phyloP scores from a whole-genome alignment of 2,329 filamentous ascomycete genomes.

The Teratosphaeria pseudoeucalypti region DNA sequence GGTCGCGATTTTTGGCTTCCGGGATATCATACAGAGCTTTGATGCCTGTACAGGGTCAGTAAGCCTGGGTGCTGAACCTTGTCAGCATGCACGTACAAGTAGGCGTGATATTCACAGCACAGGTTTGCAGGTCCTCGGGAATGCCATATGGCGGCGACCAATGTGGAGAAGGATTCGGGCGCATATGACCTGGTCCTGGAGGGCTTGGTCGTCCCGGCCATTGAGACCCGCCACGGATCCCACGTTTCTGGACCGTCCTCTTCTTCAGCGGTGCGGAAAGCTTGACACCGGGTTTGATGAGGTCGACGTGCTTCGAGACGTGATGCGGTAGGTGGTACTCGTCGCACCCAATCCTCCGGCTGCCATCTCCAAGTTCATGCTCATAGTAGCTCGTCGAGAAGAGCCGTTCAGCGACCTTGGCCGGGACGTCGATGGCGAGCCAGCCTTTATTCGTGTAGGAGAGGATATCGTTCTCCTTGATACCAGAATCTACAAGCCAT shows the following conservation, averaged over 20 bases:
- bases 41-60: conserved; percentile 11
- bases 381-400: conserved; percentile 31
- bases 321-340: conserved; percentile 29
- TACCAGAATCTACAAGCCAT: conserved; percentile 28
- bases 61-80: not conserved
- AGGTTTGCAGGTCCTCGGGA: conserved; percentile 9
- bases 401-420: conserved; percentile 28
- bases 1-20: conserved; percentile 1
- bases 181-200: conserved; percentile 1
- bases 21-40: conserved; percentile 34
- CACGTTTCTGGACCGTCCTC: conserved; percentile 3
- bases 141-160: conserved; percentile 3
- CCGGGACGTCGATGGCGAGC: conserved; percentile 30
- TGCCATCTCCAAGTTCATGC: conserved; percentile 24
- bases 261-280: conserved; percentile 23
- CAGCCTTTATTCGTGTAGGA: conserved; percentile 26
- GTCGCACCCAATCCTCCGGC: conserved; percentile 29
- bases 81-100: conserved; percentile 16
- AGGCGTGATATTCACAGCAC: conserved; percentile 27
- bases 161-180: not conserved
- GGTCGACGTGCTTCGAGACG: conserved; percentile 42
- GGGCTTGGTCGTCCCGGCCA: not conserved
- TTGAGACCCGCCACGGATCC: not conserved
- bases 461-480: conserved; percentile 18
- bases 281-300: conserved; percentile 45